Evolutionary conservation across 805 yeast genomes (phyloP), one percentile per base, ranked within the genome.

Genomic region (Lachancea kluyveri): DNA sequence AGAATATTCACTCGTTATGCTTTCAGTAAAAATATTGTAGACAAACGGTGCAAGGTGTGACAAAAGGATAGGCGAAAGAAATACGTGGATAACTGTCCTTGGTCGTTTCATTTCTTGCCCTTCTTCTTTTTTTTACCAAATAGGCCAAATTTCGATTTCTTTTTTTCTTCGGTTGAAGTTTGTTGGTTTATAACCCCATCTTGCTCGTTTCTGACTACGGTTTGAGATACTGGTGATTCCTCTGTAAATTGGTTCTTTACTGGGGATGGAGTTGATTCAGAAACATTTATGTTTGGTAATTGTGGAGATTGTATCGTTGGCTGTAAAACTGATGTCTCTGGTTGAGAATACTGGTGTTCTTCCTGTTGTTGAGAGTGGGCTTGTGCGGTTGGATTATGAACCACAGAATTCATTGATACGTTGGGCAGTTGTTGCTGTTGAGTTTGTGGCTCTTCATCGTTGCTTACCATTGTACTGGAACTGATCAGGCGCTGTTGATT

Each of bases 91-190:
- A 17, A 24, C 17, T 24, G 17, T 19, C 25, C 15, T 18, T 23
- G 14, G 21, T 28, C n/a, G n/a, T n/a, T 16, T 40, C 39, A 43
- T 26, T 43, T 45, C 39, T 45, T 40, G 17, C 43, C 35, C 39
- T 47, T 50, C 39, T 47, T 50, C 39, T 41, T 40, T 36, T 51
- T 53, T 33, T 48, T 48, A 19, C 46, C 41, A 25, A 53, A 52
- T 11, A 49, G 39, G n/a, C 56, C 52, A 41, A 53, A 53, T 30
- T 48, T 52, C n/a, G 41, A 41, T 36, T 50, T 45, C 13, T 50
- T 50, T 25, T 33, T 39, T 11, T 36, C 48, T 5, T 35, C 30
- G 9, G 21, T 14, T 15, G n/a, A n/a, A 24, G 9, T 5, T 24
- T 17, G 15, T 12, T 12, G 35, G 15, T 2, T 36, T 37, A 6